Conservation (phyloP, 2,329 filamentous ascomycete species). For the Aspergillus clavatus region DNA sequence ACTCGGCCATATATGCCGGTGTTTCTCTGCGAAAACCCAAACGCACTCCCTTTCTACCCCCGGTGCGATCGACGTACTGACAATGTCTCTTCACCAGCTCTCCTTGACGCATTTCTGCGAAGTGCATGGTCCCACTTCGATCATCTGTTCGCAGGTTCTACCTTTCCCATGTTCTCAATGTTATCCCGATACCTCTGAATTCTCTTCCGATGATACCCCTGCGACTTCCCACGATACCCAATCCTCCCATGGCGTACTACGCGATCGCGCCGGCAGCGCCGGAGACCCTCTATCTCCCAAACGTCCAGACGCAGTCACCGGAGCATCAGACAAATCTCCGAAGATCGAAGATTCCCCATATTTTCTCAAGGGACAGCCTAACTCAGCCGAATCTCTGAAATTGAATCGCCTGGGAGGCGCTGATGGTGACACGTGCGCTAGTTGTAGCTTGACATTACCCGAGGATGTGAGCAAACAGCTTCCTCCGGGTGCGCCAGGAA, state of each 20-base stretch:
- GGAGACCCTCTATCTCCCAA: constrained; percentile 15
- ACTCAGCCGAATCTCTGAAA: constrained; percentile 42
- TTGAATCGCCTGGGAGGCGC: constrained; percentile 39
- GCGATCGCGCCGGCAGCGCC: constrained; percentile 9
- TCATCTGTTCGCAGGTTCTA: constrained; percentile 57
- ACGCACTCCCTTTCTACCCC: too few species aligned
- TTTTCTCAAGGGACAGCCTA: constrained; percentile 40
- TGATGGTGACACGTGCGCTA: constrained; percentile 53
- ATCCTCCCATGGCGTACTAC: constrained; percentile 24
- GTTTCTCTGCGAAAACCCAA: background rate
- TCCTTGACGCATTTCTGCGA: constrained; percentile 61
- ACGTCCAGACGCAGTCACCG: constrained; percentile 10
- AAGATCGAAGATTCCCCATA: constrained; percentile 49
- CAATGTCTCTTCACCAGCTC: constrained; percentile 39
- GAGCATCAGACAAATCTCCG: constrained; percentile 20
- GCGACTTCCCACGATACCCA: constrained; percentile 28
- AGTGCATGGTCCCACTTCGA: constrained; percentile 58
- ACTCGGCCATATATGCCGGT: background rate
- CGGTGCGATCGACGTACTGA: constrained; percentile 1
- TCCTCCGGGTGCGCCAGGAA: constrained; percentile 50
- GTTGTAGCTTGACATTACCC: constrained; percentile 53
- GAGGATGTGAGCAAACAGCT: constrained; percentile 51
- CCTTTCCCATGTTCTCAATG: constrained; percentile 53
- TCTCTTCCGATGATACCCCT: constrained; percentile 41
- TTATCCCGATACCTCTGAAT: constrained; percentile 36